phyloP scores from a whole-genome alignment of 2,329 filamentous ascomycete species.

The Pestalotiopsis sp. region DNA sequence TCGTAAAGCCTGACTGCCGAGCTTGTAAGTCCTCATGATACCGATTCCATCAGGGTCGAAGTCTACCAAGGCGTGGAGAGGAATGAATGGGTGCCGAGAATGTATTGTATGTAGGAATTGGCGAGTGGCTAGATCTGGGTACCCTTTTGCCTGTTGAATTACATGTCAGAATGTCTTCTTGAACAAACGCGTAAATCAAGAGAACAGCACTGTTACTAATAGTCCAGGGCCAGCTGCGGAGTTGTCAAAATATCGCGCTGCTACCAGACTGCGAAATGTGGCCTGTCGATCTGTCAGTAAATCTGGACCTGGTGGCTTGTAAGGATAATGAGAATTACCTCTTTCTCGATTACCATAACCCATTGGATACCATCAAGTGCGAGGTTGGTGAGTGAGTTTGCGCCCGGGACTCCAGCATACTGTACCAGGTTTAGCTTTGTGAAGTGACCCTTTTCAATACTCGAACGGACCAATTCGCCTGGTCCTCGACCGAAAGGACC shows the following conservation, averaged over 20 bases:
- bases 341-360: conserved; percentile 79
- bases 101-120: conserved; percentile 62
- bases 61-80: conserved; percentile 68
- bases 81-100: conserved; percentile 46
- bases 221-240: conserved; percentile 57
- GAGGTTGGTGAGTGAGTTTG: conserved; percentile 49
- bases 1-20: conserved; percentile 63
- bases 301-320: background rate
- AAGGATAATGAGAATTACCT: conserved; percentile 45
- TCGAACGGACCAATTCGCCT: conserved; percentile 28
- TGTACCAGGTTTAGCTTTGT: conserved; percentile 29
- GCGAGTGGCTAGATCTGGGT: conserved; percentile 73
- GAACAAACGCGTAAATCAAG: background rate
- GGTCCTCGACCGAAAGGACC: conserved; percentile 26
- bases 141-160: conserved; percentile 71
- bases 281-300: conserved; percentile 52
- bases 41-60: conserved; percentile 76
- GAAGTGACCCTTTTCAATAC: too few species aligned
- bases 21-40: conserved; percentile 74
- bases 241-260: conserved; percentile 54
- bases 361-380: conserved; percentile 55
- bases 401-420: conserved; percentile 63
- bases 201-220: conserved; percentile 61
- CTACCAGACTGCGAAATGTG: conserved; percentile 70
- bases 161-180: background rate